Evolutionary conservation across 2,329 filamentous ascomycete species (phyloP).

Genomic region (Botrytis aclada): DNA sequence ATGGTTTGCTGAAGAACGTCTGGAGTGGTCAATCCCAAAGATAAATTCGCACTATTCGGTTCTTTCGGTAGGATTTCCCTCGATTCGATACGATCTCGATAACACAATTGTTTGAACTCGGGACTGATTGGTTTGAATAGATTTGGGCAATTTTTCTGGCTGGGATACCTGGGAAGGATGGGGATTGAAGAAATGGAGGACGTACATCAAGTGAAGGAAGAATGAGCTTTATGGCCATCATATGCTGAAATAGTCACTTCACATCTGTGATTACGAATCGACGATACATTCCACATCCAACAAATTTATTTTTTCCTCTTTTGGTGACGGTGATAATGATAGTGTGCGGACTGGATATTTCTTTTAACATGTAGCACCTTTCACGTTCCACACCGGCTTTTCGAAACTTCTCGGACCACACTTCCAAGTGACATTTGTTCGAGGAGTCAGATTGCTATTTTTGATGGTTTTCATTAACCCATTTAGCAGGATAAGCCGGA

Average conservation of each 20-base stretch:
- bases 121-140: constrained; percentile 15
- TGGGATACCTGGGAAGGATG: constrained; percentile 18
- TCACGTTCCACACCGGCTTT: constrained; percentile 29
- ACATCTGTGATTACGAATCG: constrained; percentile 34
- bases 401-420: constrained; percentile 38
- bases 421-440: constrained; percentile 36
- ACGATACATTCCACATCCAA: constrained; percentile 33
- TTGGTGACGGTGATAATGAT: constrained; percentile 3
- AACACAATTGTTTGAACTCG: neutral
- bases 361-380: constrained; percentile 20
- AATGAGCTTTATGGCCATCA: constrained; percentile 32
- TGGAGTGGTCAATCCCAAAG: constrained; percentile 63
- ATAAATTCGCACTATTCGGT: constrained; percentile 36
- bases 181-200: neutral
- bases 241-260: constrained; percentile 36
- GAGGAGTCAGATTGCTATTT: constrained; percentile 38
- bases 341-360: neutral
- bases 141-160: constrained; percentile 17
- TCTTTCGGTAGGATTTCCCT: constrained; percentile 31
- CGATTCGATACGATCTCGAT: neutral
- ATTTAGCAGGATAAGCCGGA: constrained; percentile 35
- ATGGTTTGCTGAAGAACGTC: constrained; percentile 95
- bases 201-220: constrained; percentile 27
- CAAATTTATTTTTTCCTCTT: constrained; percentile 26
- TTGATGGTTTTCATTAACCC: constrained; percentile 30